Evolutionary conservation across 2,329 filamentous ascomycete genomes (phyloP).

Genomic region (Leptographium procerum): DNA sequence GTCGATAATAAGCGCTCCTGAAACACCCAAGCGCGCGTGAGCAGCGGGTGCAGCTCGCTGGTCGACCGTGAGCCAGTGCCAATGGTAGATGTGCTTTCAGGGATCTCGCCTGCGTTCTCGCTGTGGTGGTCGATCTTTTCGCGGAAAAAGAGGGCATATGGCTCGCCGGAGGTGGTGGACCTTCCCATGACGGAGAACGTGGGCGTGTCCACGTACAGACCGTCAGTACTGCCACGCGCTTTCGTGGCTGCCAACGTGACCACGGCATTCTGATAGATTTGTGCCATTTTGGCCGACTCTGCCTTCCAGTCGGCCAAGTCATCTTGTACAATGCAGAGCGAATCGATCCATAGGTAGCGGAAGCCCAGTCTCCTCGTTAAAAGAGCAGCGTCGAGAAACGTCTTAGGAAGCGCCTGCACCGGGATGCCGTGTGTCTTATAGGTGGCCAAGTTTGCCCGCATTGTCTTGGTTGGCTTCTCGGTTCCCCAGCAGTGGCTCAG

Average conservation of each 20-base stretch:
- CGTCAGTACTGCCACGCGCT: not conserved
- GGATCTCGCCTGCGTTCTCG: not conserved
- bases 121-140: not conserved
- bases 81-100: not conserved
- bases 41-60: not conserved
- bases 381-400: not conserved
- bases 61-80: not conserved
- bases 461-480: not conserved
- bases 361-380: not conserved
- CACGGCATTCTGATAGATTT: not conserved
- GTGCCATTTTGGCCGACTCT: not conserved
- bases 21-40: not conserved
- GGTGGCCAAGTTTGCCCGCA: not conserved
- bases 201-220: not conserved
- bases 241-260: not conserved
- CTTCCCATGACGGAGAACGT: not conserved
- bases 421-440: not conserved
- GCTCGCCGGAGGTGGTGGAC: not conserved
- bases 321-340: not conserved
- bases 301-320: not conserved
- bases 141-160: not conserved
- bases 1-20: not conserved
- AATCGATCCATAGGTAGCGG: not conserved
- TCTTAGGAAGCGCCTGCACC: not conserved
- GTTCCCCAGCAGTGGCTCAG: not conserved